phyloP scores from a whole-genome alignment of 2,329 filamentous ascomycete species.

The Aspergillus sojae region DNA sequence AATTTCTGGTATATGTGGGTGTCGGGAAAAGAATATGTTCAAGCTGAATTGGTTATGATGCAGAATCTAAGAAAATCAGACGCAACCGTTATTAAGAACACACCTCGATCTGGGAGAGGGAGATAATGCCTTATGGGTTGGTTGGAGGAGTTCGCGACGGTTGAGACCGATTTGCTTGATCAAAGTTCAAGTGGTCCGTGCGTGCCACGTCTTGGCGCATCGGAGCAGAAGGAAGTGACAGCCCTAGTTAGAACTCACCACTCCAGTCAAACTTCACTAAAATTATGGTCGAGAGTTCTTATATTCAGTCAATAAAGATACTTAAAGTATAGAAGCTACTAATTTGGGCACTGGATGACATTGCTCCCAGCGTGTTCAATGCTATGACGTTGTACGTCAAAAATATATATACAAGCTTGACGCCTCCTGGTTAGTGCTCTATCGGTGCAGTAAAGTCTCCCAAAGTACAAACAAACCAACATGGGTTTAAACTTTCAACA shows the following conservation, averaged over 20 bases:
- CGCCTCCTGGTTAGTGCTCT: no score
- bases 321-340: not conserved
- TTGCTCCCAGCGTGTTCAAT: not conserved
- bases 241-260: not conserved
- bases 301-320: not conserved
- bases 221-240: not conserved
- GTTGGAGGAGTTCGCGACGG: conserved; percentile 11
- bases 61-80: not conserved
- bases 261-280: not conserved
- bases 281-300: not conserved
- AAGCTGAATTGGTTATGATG: not conserved
- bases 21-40: not conserved
- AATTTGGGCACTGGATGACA: not conserved
- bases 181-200: conserved; percentile 22
- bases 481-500: no score
- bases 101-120: not conserved
- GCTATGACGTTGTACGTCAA: not conserved
- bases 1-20: not conserved
- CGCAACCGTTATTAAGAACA: not conserved
- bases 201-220: conserved; percentile 7
- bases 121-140: not conserved
- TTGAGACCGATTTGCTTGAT: conserved; percentile 15
- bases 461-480: no score
- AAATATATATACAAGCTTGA: not conserved
- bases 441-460: no score